Evolutionary conservation across 495 filamentous ascomycete genomes (phyloP), one percentile per base, ranked within the genome.

Genomic region (Aspergillus egyptiacus): DNA sequence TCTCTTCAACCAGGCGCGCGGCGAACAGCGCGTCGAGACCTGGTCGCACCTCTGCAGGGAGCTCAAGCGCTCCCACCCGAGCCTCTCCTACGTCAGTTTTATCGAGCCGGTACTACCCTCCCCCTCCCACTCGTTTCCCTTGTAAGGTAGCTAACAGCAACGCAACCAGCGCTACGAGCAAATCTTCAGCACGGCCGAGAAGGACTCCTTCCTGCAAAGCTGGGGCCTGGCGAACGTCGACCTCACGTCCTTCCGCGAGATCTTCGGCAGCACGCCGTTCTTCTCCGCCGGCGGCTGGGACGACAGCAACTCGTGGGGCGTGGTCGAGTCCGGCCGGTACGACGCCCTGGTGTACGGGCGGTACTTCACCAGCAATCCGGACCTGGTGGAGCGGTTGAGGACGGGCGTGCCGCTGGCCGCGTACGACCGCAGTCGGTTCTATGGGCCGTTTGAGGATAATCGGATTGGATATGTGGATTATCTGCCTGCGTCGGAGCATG

Each of bases 81-180:
- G 58, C 11, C 60, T 82, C 41, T 73, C 70, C 10, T 78, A 77
- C 49, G 70, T 78, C 30, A 71, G 69, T 56, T 74, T 79, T 50
- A 66, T 78, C 43, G 75, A 79, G 57, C 72, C 75, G 42, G 70
- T 73, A 58, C 18, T 22, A 6, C 10, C 34, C 14, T 20, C 2
- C 39, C 30, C 11, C 25, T 14, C n/a, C n/a, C n/a, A n/a, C n/a
- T n/a, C n/a, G n/a, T n/a, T n/a, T n/a, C n/a, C n/a, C n/a, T n/a
- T n/a, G n/a, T n/a, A n/a, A n/a, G n/a, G n/a, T 31, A 14, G 15
- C 1, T 3, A 40, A 11, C 2, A 18, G 2, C 41, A 15, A 46
- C 35, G 4, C 15, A 25, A 18, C 7, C 40, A 74, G 69, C 62
- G 75, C 17, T 77, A 67, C 56, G 74, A 78, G 40, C 74, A 75